phyloP scores from a whole-genome alignment of 345 rosid species.

The Populus pruinosa region DNA sequence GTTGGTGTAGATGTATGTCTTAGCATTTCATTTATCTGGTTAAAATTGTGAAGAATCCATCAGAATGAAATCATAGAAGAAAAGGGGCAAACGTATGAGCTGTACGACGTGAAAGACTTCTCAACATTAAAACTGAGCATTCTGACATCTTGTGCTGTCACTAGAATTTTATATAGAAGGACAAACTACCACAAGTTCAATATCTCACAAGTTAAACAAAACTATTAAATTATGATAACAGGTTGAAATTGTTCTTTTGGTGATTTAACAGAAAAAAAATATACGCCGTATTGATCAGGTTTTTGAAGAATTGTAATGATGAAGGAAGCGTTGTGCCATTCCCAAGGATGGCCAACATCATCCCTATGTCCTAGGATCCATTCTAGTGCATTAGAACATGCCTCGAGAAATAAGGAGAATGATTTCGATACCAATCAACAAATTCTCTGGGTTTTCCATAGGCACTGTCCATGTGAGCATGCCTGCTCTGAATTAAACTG shows the following conservation, averaged over 20 bases:
- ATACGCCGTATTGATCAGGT: neutral
- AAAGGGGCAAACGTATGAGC: neutral
- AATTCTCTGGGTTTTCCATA: neutral
- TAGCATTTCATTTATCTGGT: constrained; percentile 68
- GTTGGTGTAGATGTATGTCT: constrained; percentile 59
- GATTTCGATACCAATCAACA: neutral
- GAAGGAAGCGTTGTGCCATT: neutral
- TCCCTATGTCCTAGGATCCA: neutral
- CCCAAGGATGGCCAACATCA: neutral
- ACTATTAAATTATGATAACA: too few relatives aligned
- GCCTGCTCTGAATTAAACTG: constrained; percentile 1
- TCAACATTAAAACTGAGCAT: neutral
- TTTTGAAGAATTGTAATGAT: neutral
- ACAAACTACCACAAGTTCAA: neutral
- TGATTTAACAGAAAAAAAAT: neutral
- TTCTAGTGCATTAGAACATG: neutral
- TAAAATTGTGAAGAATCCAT: constrained; percentile 12
- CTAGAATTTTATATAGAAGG: neutral
- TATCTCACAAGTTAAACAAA: neutral
- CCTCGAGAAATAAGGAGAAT: neutral
- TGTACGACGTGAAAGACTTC: neutral
- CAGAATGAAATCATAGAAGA: constrained; percentile 3
- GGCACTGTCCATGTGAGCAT: neutral
- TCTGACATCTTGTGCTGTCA: neutral
- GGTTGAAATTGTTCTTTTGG: too few relatives aligned